These are phyloP conservation scores for Rhamnella rubrinervis DNA, from an alignment of 331 rosid genomes.

Conservation along the genomic window DNA sequence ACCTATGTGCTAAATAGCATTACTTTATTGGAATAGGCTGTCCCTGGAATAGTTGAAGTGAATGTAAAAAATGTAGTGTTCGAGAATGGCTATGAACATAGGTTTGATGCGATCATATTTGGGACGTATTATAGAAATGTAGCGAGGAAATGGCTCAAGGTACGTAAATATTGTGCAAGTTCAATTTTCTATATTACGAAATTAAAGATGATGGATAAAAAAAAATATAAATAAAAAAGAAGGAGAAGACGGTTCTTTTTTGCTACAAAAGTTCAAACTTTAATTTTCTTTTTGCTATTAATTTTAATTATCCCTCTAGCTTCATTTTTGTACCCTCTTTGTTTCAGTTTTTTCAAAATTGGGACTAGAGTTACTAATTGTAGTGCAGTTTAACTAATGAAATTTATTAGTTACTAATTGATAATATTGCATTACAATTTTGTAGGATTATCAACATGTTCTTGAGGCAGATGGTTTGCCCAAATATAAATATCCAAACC, in stretches of 20 bases:
- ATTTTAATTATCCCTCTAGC: not conserved
- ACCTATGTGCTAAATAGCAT: not conserved
- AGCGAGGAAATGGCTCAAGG: slow-evolving; percentile 59
- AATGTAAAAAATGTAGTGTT: slow-evolving; percentile 37
- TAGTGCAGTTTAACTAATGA: not conserved
- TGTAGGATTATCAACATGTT: slow-evolving; percentile 32
- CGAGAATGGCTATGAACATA: slow-evolving; percentile 23
- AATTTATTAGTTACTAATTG: not conserved
- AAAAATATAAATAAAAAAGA: too few relatives aligned
- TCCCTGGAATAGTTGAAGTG: slow-evolving; percentile 34
- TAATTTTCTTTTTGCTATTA: too few relatives aligned
- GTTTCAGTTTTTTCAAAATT: too few relatives aligned
- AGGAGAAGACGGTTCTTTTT: too few relatives aligned
- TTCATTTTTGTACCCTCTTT: not conserved
- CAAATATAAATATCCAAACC: not conserved
- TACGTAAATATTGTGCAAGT: not conserved
- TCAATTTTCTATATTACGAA: too few relatives aligned
- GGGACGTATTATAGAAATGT: slow-evolving; percentile 61
- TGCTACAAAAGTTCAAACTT: too few relatives aligned
- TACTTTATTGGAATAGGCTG: slow-evolving; percentile 29
- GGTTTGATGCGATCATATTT: slow-evolving; percentile 53
- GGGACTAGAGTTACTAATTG: too few relatives aligned
- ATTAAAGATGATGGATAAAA: too few relatives aligned
- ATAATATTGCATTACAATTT: not conserved
- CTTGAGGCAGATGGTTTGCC: slow-evolving; percentile 34